Base-by-base conservation (phyloP, 495 filamentous ascomycete species). In the Neurospora sp. region DNA sequence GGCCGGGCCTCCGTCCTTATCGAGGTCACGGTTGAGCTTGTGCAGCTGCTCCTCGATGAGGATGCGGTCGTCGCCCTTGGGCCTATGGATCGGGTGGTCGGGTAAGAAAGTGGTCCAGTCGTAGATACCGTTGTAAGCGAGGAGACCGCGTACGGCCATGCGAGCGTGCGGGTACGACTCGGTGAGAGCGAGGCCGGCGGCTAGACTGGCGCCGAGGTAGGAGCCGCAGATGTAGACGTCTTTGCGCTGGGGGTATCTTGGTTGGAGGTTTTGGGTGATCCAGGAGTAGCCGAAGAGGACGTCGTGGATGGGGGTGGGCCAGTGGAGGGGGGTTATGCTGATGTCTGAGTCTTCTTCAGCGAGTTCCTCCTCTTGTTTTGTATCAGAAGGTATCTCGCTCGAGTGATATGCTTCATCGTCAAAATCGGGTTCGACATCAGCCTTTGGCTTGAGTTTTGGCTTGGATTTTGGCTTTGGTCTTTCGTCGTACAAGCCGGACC, bases 101-200 rank as follows among this genome's bases (percentile, higher is more conserved):
- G 83, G 83, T 4, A 87, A 76, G 70, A 86, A 84, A 39, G 74
- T 85, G 39, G 85, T 86, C 87, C 87, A 89, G 76, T 88, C 83
- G 75, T 85, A 88, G 48, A 89, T 83, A 39, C 85, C 86, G 71
- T 88, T 86, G 74, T 83, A 82, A 3, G 83, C 80, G 14, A 85
- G 78, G 5, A 86, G 77, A 31, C 85, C 87, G 39, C 83, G 83
- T 44, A 87, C 74, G 18, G 78, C 79, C 76, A 85, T 84, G 48
- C 69, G 71, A 14, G 69, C 74, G 70, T 76, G 77, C 44, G 75
- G 75, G 44, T 80, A 78, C 3, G 83, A 78, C 74, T 88, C 85
- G 20, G 85, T 88, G 14, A 89, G 73, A 18, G 86, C 82, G 2
- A 89, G 82, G 16, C 82, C 81, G 35, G 80, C 82, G 41, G 83